Percentiles rank a stretch among this genome's conserved stretches.
Evolutionary conservation across 208 protist species (phyloP).

Genomic region (Acanthamoeba sp.): DNA sequence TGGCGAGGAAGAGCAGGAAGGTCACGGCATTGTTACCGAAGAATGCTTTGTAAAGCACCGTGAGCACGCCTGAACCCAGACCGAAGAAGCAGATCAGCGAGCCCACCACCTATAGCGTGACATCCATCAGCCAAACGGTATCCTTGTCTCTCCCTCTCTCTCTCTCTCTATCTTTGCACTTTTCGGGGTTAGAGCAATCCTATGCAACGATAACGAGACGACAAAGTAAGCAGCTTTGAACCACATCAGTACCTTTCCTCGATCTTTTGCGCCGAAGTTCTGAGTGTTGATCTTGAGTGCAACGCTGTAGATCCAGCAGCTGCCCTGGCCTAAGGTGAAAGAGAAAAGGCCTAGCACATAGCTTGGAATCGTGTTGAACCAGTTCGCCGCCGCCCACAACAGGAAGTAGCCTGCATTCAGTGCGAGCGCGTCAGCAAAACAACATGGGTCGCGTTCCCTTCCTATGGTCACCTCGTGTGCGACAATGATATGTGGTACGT

Average conservation of each 20-base stretch:
- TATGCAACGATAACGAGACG: neutral
- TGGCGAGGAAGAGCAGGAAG: constrained; percentile 42
- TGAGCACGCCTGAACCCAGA: constrained; percentile 53
- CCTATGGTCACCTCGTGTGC: neutral
- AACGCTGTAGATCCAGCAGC: constrained; percentile 35
- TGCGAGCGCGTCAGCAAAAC: neutral
- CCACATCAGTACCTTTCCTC: constrained; percentile 8
- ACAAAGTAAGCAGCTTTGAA: neutral
- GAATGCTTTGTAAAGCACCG: constrained; percentile 69
- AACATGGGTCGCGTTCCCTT: neutral
- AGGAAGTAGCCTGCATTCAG: constrained; percentile 41
- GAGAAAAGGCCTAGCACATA: constrained; percentile 53
- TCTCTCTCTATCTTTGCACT: no score
- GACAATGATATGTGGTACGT: neutral
- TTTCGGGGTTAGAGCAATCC: neutral
- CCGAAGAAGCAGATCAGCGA: constrained; percentile 65
- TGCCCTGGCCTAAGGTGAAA: constrained; percentile 44
- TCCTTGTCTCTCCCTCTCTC: no score
- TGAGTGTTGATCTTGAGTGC: constrained; percentile 57
- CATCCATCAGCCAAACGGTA: neutral
- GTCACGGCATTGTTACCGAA: neutral
- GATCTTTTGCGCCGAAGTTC: constrained; percentile 52
- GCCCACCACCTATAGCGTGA: constrained; percentile 45
- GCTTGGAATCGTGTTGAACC: constrained; percentile 10
- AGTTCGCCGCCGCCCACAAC: constrained; percentile 23